phyloP scores from a whole-genome alignment of 495 filamentous ascomycete genomes.

The Glarea lozoyensis region DNA sequence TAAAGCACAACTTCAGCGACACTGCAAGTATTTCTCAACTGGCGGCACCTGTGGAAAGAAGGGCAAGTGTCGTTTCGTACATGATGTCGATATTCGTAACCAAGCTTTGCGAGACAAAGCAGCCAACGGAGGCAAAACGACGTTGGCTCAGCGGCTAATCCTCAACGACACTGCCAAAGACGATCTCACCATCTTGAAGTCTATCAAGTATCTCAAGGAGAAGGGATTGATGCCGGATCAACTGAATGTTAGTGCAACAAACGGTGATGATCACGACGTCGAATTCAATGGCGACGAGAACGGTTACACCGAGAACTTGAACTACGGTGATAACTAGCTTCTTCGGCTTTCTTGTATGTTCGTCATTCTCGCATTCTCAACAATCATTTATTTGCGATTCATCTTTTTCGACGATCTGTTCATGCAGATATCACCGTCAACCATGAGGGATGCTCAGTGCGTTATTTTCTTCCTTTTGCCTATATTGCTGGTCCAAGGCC shows the following conservation, averaged over 20 bases:
- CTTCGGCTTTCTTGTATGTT: conserved; percentile 1
- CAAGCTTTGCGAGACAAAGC: conserved; percentile 43
- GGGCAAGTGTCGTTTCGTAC: conserved; percentile 56
- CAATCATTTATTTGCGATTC: too few relatives aligned
- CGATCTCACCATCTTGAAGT: conserved; percentile 44
- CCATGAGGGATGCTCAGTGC: too few relatives aligned
- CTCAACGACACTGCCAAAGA: conserved; percentile 50
- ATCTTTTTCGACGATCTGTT: too few relatives aligned
- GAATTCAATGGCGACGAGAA: conserved; percentile 14
- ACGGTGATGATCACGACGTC: conserved; percentile 6
- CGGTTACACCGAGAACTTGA: conserved; percentile 15
- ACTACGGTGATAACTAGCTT: conserved; percentile 15
- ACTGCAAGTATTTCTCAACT: conserved; percentile 52
- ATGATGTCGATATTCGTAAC: conserved; percentile 43
- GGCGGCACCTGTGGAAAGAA: conserved; percentile 53
- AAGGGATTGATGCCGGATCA: conserved; percentile 27
- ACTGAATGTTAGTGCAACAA: conserved; percentile 15
- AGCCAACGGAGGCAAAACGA: conserved; percentile 44
- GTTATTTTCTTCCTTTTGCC: too few relatives aligned
- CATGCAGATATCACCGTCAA: too few relatives aligned
- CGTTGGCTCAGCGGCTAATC: conserved; percentile 43
- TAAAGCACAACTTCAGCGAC: conserved; percentile 42
- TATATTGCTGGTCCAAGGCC: too few relatives aligned
- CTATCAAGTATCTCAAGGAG: conserved; percentile 40
- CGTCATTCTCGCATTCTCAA: too few relatives aligned